Conservation (phyloP, 306 rosid genomes). For the Herpetospermum pedunculosum region DNA sequence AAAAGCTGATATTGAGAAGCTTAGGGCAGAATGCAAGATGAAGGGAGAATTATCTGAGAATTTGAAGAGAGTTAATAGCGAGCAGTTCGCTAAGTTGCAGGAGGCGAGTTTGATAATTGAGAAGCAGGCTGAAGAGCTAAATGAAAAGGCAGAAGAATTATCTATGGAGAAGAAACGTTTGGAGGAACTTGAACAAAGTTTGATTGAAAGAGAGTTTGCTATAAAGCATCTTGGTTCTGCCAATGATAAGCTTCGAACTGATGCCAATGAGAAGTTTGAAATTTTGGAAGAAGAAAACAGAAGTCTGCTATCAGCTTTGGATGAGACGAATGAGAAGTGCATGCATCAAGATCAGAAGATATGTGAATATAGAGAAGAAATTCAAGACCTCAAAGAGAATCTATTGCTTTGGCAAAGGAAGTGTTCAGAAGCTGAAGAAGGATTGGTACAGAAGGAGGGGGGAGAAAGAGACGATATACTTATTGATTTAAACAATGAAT, state of each 20-base stretch:
- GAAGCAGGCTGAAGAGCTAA: conserved; percentile 41
- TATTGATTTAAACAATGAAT: conserved; percentile 36
- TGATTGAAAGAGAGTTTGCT: conserved; percentile 34
- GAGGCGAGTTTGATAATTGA: conserved; percentile 43
- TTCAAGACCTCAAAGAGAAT: conserved; percentile 35
- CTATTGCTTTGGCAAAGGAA: conserved; percentile 38
- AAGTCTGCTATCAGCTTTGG: conserved; percentile 38
- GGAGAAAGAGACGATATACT: conserved; percentile 39
- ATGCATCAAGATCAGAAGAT: conserved; percentile 35
- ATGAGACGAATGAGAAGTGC: conserved; percentile 44
- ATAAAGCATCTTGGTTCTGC: conserved; percentile 44
- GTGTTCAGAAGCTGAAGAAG: conserved; percentile 27
- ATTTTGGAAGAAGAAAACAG: conserved; percentile 36
- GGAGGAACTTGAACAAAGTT: conserved; percentile 30
- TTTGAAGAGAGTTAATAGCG: conserved; percentile 45
- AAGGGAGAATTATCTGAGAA: conserved; percentile 35
- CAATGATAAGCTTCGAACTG: conserved; percentile 40
- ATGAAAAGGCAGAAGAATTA: conserved; percentile 32
- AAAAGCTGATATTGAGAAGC: conserved; percentile 50
- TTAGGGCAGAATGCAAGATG: conserved; percentile 38
- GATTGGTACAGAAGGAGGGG: conserved; percentile 27
- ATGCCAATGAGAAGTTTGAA: conserved; percentile 28
- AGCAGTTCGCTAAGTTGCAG: conserved; percentile 27
- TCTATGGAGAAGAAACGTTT: conserved; percentile 11
- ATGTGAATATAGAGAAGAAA: conserved; percentile 33